A percentile compares a stretch with the other conserved stretches of the same genome.
These are phyloP conservation scores for Marchantia paleacea DNA, from an alignment of 225 moss, liverwort and hornwort species.

Conservation along the genomic window DNA sequence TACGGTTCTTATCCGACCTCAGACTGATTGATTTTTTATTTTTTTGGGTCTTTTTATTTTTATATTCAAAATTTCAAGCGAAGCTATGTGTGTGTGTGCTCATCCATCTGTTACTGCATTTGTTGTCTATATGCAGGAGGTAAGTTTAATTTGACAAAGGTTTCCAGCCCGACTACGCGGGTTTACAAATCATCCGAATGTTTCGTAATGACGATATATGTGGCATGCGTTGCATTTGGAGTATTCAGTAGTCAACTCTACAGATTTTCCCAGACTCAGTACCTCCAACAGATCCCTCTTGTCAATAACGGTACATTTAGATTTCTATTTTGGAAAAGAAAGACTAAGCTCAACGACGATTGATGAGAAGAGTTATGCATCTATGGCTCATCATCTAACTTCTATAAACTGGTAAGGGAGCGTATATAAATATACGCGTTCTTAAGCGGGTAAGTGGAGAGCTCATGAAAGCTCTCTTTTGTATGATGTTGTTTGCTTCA, in stretches of 20 bases:
- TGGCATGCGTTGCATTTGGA: background rate
- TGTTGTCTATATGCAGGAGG: slow-evolving; percentile 7
- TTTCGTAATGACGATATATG: background rate
- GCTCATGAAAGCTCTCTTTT: background rate
- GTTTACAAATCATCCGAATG: background rate
- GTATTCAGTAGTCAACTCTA: background rate
- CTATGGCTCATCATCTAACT: background rate
- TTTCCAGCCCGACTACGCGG: background rate
- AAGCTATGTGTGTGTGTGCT: background rate
- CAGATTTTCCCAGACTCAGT: background rate
- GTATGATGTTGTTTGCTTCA: background rate
- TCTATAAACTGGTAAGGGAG: background rate
- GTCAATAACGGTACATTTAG: background rate
- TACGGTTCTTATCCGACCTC: slow-evolving; percentile 29
- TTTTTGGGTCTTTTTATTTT: background rate
- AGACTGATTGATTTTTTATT: background rate
- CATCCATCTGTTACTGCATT: background rate
- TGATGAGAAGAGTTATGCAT: background rate
- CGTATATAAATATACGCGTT: background rate
- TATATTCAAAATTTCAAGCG: background rate
- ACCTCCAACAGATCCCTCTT: background rate
- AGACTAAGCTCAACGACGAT: background rate
- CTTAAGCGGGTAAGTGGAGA: background rate
- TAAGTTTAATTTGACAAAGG: slow-evolving; percentile 4
- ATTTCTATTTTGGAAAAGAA: background rate